Base-by-base conservation (phyloP, 257 asterid species). In the Solanum pinnatisectum region DNA sequence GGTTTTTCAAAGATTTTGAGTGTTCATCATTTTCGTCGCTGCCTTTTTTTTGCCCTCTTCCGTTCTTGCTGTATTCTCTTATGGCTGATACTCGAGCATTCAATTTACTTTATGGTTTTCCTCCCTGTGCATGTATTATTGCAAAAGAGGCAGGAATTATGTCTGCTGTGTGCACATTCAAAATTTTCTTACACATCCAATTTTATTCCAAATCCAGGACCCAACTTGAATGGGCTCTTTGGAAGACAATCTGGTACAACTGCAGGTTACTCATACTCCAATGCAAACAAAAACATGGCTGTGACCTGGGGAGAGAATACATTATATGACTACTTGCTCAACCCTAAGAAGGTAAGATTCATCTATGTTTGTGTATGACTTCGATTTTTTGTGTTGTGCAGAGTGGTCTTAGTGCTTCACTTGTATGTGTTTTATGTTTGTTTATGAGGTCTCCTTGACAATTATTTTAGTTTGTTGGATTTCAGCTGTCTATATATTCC, bases 201-300 rank as follows among this genome's bases (percentile, higher is more conserved):
- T 13, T n/a, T 86, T 70, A 30, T 37, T 74, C 33, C 16, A 2
- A 20, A 20, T 90, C 8, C 89, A 96, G 99, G 99, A 27, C 99
- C 99, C 60, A 96, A 96, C 87, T 91, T 96, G 98, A 95, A 92
- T 87, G 99, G 99, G 25, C 98, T 96, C 35, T 96, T 96, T 78
- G 99, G 98, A 76, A 93, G 98, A 89, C 99, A 94, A 84, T 95
- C 98, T 59, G 99, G 99, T 30, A 95, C 98, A n/a, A 94, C 98
- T 83, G 89, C 98, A 16, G 99, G 99, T 25, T 96, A 95, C 89
- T 96, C 99, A 13, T 96, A 95, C 92, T 95, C 98, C 42, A 91
- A 98, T 85, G 98, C 98, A 52, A 96, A 95, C 94, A 96, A 95
- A 94, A 94, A 85, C 88, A 95, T 88, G 99, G 98, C 98, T 87